phyloP scores from a whole-genome alignment of 352 stramenopile genomes.

The Pythium biforme region DNA sequence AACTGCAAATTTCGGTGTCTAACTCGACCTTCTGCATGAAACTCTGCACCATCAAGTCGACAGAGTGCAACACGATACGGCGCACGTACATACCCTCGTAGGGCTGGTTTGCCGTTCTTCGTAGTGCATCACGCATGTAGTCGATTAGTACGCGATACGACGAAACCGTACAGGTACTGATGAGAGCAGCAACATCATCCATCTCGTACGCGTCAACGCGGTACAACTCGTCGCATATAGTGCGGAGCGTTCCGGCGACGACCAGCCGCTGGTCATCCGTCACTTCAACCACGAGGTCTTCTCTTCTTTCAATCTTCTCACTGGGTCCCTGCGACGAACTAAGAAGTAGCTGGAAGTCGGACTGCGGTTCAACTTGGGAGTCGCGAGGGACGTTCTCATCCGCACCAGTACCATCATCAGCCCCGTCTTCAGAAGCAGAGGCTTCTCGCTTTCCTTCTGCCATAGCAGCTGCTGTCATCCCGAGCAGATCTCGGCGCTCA shows the following conservation, averaged over 20 bases:
- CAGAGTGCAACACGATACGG: slow-evolving; percentile 69
- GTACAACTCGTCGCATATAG: slow-evolving; percentile 59
- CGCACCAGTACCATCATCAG: slow-evolving; percentile 21
- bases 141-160: slow-evolving; percentile 23
- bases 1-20: slow-evolving; percentile 57
- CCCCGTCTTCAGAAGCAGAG: background rate
- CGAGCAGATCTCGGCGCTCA: slow-evolving; percentile 67
- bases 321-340: slow-evolving; percentile 22
- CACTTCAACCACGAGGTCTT: slow-evolving; percentile 36
- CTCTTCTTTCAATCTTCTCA: slow-evolving; percentile 40
- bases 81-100: slow-evolving; percentile 48
- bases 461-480: slow-evolving; percentile 55
- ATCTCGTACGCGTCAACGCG: slow-evolving; percentile 53
- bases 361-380: slow-evolving; percentile 23
- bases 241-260: slow-evolving; percentile 61
- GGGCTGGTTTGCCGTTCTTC: slow-evolving; percentile 24
- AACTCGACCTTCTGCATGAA: slow-evolving; percentile 73
- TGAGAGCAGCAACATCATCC: slow-evolving; percentile 60
- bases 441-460: slow-evolving; percentile 30
- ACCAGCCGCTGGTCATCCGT: slow-evolving; percentile 50
- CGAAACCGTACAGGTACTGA: slow-evolving; percentile 53
- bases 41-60: slow-evolving; percentile 75
- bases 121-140: slow-evolving; percentile 18
- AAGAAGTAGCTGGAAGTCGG: slow-evolving; percentile 26
- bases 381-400: slow-evolving; percentile 39